These are phyloP conservation scores for Aspergillus sp. DNA, from an alignment of 2,329 filamentous ascomycete species.

Conservation along the genomic window DNA sequence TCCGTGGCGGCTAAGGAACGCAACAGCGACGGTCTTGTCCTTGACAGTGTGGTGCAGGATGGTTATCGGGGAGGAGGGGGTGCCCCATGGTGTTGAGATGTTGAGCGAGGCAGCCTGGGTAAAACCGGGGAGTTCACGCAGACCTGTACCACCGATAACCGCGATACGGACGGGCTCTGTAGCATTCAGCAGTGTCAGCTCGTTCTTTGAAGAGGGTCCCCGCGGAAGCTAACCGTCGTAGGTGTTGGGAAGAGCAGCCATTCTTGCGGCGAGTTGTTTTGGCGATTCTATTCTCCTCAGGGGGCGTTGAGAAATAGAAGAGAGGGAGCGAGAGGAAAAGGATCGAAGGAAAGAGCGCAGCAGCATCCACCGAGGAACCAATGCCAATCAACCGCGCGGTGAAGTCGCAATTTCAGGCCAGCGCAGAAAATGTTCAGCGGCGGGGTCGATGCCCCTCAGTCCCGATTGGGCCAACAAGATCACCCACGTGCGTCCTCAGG, in stretches of 20 bases:
- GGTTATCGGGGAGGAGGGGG: constrained; percentile 72
- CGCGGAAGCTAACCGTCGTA: constrained; percentile 57
- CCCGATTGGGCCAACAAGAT: constrained; percentile 24
- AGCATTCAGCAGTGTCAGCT: not conserved
- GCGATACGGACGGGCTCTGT: constrained; percentile 71
- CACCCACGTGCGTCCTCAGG: constrained; percentile 30
- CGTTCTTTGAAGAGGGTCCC: not conserved
- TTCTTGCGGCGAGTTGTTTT: constrained; percentile 39
- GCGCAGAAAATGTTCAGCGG: constrained; percentile 21
- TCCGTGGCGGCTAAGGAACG: constrained; percentile 93
- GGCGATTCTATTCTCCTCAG: constrained; percentile 33
- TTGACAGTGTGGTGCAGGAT: constrained; percentile 82
- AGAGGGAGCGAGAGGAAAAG: constrained; percentile 25
- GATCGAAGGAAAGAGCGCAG: constrained; percentile 11
- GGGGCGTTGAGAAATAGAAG: constrained; percentile 24
- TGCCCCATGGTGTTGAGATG: constrained; percentile 83
- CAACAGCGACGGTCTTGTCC: constrained; percentile 63
- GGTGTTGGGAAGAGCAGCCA: constrained; percentile 57
- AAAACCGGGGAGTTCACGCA: constrained; percentile 84
- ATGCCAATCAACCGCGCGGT: not conserved
- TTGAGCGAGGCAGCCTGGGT: constrained; percentile 77
- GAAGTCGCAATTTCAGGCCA: constrained; percentile 1
- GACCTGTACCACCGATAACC: constrained; percentile 90
- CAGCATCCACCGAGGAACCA: constrained; percentile 8
- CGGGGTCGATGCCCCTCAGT: constrained; percentile 15